Evolutionary conservation across 2,329 filamentous ascomycete species (phyloP).

Genomic region (Penicillium sp.): DNA sequence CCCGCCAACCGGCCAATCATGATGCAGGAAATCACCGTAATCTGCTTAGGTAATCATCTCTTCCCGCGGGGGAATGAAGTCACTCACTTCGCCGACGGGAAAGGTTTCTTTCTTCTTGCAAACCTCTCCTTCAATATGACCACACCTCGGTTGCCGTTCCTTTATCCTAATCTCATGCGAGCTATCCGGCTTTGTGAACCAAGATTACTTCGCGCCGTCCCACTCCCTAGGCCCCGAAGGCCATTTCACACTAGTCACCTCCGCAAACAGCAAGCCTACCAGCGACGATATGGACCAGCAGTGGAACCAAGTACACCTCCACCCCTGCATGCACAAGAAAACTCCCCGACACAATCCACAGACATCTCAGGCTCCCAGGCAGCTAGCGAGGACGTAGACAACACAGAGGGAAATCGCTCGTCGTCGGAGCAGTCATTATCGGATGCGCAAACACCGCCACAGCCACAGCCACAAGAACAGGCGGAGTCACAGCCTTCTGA

Average conservation of each 20-base stretch:
- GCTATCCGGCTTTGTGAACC: conserved; percentile 52
- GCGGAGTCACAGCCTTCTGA: conserved; percentile 4
- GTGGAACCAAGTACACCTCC: conserved; percentile 44
- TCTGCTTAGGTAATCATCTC: not conserved
- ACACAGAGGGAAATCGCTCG: not conserved
- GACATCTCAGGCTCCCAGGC: not conserved
- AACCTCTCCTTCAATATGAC: conserved; percentile 52
- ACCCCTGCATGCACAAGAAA: conserved; percentile 32
- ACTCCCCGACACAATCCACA: conserved; percentile 14
- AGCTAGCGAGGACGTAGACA: not conserved
- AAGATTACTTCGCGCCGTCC: conserved; percentile 44
- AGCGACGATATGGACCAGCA: conserved; percentile 49
- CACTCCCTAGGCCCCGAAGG: conserved; percentile 34
- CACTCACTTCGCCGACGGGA: conserved; percentile 24
- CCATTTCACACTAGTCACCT: conserved; percentile 39
- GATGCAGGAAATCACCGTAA: not conserved
- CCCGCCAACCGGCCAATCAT: not conserved
- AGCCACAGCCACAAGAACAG: conserved; percentile 2
- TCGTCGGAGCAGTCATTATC: conserved; percentile 16
- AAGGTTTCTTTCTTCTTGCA: conserved; percentile 17
- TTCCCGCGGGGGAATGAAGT: conserved; percentile 23
- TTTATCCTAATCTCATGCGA: conserved; percentile 68
- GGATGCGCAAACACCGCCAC: conserved; percentile 1
- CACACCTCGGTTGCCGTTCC: conserved; percentile 62
- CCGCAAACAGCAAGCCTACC: conserved; percentile 40